Percentiles rank a stretch among this genome's conserved stretches.
These are phyloP conservation scores for Venturia aucupariae DNA, from an alignment of 2,329 filamentous ascomycete genomes.

Conservation along the genomic window DNA sequence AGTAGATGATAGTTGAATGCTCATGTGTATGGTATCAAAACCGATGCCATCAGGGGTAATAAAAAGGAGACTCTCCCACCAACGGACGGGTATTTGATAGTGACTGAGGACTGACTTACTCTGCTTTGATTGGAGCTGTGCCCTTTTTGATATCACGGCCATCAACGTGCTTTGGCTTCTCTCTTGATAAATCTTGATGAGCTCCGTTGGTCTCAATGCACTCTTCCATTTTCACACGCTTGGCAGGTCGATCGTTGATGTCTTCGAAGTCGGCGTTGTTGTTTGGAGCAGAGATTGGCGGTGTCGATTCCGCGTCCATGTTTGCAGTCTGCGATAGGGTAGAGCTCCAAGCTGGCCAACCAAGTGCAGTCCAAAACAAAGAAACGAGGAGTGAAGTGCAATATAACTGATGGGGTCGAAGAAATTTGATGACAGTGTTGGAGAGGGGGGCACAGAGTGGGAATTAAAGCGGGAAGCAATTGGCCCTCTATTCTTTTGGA, in stretches of 20 bases:
- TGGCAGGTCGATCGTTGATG: slow-evolving; percentile 16
- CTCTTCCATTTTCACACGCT: slow-evolving; percentile 30
- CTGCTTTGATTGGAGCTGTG: slow-evolving; percentile 62
- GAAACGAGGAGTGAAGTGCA: not conserved
- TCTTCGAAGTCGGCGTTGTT: not conserved
- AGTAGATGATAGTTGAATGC: too few relatives aligned
- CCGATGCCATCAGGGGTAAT: too few relatives aligned
- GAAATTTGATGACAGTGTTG: not conserved
- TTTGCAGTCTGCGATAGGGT: not conserved
- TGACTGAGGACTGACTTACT: slow-evolving; percentile 40
- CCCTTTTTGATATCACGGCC: slow-evolving; percentile 33
- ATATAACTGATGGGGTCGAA: not conserved
- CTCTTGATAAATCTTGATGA: slow-evolving; percentile 17
- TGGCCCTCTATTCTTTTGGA: not conserved
- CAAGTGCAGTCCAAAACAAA: not conserved
- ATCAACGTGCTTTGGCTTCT: slow-evolving; percentile 16
- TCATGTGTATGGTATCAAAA: too few relatives aligned
- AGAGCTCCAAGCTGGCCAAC: not conserved
- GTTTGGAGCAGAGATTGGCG: not conserved
- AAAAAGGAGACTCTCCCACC: not conserved
- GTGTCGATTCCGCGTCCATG: not conserved
- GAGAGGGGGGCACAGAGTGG: too few relatives aligned
- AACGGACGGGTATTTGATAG: not conserved
- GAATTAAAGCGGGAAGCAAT: too few relatives aligned
- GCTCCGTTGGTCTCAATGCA: slow-evolving; percentile 17